Conservation (phyloP, 2,329 filamentous ascomycete genomes). For the Claviceps sp. region DNA sequence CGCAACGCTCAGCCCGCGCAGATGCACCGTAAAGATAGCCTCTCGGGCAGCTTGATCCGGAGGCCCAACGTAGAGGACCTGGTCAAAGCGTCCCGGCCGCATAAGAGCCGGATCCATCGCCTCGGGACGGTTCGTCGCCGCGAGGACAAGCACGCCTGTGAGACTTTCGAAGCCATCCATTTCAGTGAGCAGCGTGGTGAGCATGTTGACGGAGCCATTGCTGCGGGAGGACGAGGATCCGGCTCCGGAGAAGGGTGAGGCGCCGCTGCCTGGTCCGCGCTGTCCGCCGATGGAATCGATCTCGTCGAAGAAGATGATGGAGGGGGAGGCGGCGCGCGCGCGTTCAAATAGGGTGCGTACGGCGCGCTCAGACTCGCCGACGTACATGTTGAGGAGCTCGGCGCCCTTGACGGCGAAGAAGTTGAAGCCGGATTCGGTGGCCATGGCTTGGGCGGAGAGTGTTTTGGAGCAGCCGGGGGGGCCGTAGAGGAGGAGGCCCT, state of each 20-base stretch:
- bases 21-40: conserved; percentile 62
- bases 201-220: conserved; percentile 56
- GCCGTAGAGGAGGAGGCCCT: conserved; percentile 79
- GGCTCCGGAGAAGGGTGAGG: conserved; percentile 15
- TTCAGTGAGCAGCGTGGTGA: conserved; percentile 81
- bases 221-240: conserved; percentile 23
- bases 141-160: conserved; percentile 72
- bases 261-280: conserved; percentile 13
- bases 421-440: conserved; percentile 81
- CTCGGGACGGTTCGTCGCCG: conserved; percentile 84
- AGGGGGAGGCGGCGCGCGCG: conserved; percentile 71
- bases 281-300: conserved; percentile 70
- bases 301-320: conserved; percentile 95
- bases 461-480: conserved; percentile 94
- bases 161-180: conserved; percentile 90
- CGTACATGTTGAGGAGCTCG: conserved; percentile 91
- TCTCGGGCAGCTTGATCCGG: conserved; percentile 59
- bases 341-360: conserved; percentile 77
- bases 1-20: conserved; percentile 43
- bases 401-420: conserved; percentile 91
- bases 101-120: conserved; percentile 75
- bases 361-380: conserved; percentile 82
- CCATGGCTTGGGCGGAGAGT: conserved; percentile 77
- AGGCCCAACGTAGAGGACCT: conserved; percentile 72
- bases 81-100: conserved; percentile 73